phyloP scores from a whole-genome alignment of 1,284 basidiomycete genomes.

The Chalciporus sp. region DNA sequence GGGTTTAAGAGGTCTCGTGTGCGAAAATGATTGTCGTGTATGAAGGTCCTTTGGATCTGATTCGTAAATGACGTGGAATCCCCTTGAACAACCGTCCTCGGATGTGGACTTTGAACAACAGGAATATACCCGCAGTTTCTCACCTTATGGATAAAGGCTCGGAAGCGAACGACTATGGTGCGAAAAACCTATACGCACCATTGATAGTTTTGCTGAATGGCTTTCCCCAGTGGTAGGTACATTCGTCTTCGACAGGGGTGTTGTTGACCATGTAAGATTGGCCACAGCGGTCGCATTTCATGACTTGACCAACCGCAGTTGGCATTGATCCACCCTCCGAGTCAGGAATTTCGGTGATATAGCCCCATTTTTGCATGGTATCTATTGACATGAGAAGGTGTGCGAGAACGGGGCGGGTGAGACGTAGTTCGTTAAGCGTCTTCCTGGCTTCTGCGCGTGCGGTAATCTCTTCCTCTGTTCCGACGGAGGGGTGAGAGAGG shows the following conservation, averaged over 20 bases:
- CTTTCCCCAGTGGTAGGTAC: slow-evolving; percentile 84
- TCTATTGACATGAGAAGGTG: slow-evolving; percentile 60
- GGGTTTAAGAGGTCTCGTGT: slow-evolving; percentile 38
- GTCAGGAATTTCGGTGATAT: slow-evolving; percentile 68
- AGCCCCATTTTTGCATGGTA: slow-evolving; percentile 69
- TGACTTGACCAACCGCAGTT: slow-evolving; percentile 63
- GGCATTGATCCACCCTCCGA: slow-evolving; percentile 64
- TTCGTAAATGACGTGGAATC: slow-evolving; percentile 81
- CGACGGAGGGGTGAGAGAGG: slow-evolving; percentile 72
- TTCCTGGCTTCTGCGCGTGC: slow-evolving; percentile 62
- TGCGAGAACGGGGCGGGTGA: slow-evolving; percentile 59
- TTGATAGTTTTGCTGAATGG: slow-evolving; percentile 57
- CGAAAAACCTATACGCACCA: slow-evolving; percentile 44
- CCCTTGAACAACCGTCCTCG: slow-evolving; percentile 65
- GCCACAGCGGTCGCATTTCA: slow-evolving; percentile 79
- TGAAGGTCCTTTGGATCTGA: slow-evolving; percentile 71
- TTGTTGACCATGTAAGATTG: slow-evolving; percentile 69
- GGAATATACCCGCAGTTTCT: slow-evolving; percentile 62
- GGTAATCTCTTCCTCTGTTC: slow-evolving; percentile 72
- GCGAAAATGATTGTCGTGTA: slow-evolving; percentile 71
- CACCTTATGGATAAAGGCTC: slow-evolving; percentile 46
- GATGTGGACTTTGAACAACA: slow-evolving; percentile 65
- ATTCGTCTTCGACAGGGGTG: slow-evolving; percentile 61
- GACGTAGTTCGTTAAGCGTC: slow-evolving; percentile 54
- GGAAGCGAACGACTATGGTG: slow-evolving; percentile 16